Evolutionary conservation across 306 rosid species (phyloP).

Genomic region (Glycine latifolia): DNA sequence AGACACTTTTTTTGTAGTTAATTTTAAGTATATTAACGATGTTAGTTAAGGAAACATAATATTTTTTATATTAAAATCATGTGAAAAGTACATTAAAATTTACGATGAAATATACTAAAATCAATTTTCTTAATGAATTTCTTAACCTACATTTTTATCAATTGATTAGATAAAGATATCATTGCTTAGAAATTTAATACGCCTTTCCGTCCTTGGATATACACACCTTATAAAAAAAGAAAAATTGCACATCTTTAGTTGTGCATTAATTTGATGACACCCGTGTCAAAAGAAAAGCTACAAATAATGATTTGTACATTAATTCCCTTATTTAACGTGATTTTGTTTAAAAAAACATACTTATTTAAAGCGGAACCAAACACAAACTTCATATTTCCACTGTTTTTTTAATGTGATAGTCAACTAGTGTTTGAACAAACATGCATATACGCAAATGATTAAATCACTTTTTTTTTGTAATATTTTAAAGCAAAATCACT

Average conservation of each 20-base stretch:
- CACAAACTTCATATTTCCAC: neutral
- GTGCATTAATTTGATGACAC: neutral
- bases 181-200: neutral
- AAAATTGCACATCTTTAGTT: neutral
- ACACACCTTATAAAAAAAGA: neutral
- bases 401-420: neutral
- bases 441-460: neutral
- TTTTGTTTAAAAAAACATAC: neutral
- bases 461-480: neutral
- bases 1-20: neutral
- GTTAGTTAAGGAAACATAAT: too few species aligned
- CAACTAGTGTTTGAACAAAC: neutral
- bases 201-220: neutral
- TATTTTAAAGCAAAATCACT: neutral
- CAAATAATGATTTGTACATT: neutral
- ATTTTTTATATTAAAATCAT: neutral
- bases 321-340: neutral
- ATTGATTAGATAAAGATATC: neutral
- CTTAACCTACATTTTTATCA: neutral
- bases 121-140: neutral
- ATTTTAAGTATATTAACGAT: neutral
- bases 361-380: neutral
- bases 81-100: neutral
- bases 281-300: neutral
- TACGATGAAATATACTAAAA: neutral